Evolutionary conservation across 148 eudicot species (phyloP).

Genomic region (Camellia sinensis): DNA sequence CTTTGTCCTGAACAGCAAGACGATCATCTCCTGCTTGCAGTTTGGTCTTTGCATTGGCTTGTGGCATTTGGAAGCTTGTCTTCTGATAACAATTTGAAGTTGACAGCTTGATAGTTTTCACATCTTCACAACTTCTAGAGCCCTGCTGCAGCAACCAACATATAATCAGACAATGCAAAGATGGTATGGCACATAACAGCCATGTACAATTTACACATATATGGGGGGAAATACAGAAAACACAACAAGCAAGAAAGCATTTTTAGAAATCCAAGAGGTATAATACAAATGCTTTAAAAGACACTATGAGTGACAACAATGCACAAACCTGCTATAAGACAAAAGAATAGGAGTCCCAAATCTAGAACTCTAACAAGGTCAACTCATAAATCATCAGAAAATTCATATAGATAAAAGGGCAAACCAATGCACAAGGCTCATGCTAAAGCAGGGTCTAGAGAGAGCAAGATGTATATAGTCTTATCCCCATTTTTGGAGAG

Average conservation of each 20-base stretch:
- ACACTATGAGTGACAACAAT: not conserved
- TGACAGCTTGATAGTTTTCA: not conserved
- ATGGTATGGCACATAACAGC: not conserved
- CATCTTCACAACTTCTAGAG: constrained; percentile 17
- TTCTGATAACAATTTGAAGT: constrained; percentile 14
- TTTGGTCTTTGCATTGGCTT: constrained; percentile 12
- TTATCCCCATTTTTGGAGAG: no score
- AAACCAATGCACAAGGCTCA: no score
- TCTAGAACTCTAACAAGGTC: not conserved
- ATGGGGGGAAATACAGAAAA: not conserved
- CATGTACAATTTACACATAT: not conserved
- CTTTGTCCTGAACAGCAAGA: not conserved
- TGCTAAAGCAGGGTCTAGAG: no score
- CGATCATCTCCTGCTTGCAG: constrained; percentile 6
- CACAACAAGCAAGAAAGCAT: not conserved
- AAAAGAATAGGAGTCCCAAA: not conserved
- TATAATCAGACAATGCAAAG: not conserved
- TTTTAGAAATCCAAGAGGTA: not conserved
- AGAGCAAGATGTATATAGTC: no score
- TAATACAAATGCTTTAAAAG: not conserved
- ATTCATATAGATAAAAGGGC: not conserved
- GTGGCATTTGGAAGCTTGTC: constrained; percentile 14
- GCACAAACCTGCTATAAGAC: not conserved
- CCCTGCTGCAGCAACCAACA: constrained; percentile 21
- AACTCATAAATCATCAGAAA: not conserved